These are phyloP conservation scores for Cercospora nicotianae DNA, from an alignment of 2,329 filamentous ascomycete species.

Conservation along the genomic window DNA sequence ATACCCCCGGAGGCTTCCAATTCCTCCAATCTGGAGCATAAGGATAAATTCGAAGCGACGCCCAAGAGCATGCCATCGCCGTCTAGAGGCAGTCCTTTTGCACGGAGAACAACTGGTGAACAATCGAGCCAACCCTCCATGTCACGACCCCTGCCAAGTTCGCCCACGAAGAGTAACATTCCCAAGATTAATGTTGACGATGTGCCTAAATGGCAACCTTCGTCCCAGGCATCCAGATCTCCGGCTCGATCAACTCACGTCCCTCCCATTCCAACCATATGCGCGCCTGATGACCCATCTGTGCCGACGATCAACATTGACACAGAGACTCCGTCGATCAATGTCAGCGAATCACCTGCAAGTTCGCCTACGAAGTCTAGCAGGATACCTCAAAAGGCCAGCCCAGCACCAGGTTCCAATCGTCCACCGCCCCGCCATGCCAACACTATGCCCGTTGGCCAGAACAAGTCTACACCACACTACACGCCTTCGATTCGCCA, in stretches of 20 bases:
- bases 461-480: constrained; percentile 42
- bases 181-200: constrained; percentile 22
- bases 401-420: constrained; percentile 38
- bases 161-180: constrained; percentile 14
- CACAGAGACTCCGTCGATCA: constrained; percentile 30
- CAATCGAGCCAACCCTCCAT: neutral
- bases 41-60: constrained; percentile 1
- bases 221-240: constrained; percentile 13
- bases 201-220: constrained; percentile 19
- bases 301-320: constrained; percentile 36
- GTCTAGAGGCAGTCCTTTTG: constrained; percentile 5
- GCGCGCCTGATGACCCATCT: constrained; percentile 47
- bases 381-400: constrained; percentile 2
- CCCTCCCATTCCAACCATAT: constrained; percentile 53
- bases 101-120: neutral
- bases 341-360: constrained; percentile 3
- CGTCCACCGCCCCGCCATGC: constrained; percentile 40
- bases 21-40: constrained; percentile 4
- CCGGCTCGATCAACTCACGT: neutral
- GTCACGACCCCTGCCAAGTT: constrained; percentile 9
- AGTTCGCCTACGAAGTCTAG: constrained; percentile 7
- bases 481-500: constrained; percentile 49
- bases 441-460: constrained; percentile 36
- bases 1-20: neutral
- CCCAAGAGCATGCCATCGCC: constrained; percentile 3